Conservation (phyloP, 495 filamentous ascomycete species). For the Hypoxylon fragiforme region DNA sequence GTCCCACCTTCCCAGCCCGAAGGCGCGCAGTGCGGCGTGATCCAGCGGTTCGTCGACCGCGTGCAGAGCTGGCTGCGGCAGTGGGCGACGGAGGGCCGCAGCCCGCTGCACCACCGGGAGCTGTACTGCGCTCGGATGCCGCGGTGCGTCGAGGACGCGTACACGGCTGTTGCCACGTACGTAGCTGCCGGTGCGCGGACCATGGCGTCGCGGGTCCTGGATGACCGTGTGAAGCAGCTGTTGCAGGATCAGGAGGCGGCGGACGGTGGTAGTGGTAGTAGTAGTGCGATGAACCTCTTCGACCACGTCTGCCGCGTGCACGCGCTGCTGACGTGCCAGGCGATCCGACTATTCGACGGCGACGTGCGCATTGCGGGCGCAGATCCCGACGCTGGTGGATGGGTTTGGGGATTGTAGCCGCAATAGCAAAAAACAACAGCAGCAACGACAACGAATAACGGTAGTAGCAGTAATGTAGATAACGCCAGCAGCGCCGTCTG, state of each 20-base stretch:
- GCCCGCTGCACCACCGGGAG: conserved; percentile 28
- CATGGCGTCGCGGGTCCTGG: conserved; percentile 21
- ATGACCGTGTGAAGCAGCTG: conserved; percentile 29
- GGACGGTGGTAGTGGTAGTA: too few relatives aligned
- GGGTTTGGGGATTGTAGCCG: conserved; percentile 15
- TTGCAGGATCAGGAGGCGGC: conserved; percentile 28
- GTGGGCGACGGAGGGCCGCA: conserved; percentile 32
- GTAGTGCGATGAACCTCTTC: conserved; percentile 21
- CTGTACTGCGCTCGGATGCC: conserved; percentile 29
- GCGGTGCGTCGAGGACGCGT: conserved; percentile 31
- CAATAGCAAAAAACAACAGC: not conserved
- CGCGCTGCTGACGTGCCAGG: conserved; percentile 54
- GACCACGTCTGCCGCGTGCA: conserved; percentile 51
- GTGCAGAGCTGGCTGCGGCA: conserved; percentile 26
- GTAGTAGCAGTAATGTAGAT: not conserved
- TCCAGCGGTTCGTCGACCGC: conserved; percentile 24
- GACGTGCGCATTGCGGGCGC: conserved; percentile 55
- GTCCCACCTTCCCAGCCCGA: not conserved
- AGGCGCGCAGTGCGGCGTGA: not conserved
- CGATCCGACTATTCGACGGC: conserved; percentile 62
- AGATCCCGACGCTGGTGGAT: conserved; percentile 53
- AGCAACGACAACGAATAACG: not conserved
- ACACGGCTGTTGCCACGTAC: conserved; percentile 28
- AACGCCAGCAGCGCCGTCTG: conserved; percentile 30
- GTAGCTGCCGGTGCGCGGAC: conserved; percentile 3